phyloP scores from a whole-genome alignment of 2,329 filamentous ascomycete species.

The Lachnellula subtilissima region DNA sequence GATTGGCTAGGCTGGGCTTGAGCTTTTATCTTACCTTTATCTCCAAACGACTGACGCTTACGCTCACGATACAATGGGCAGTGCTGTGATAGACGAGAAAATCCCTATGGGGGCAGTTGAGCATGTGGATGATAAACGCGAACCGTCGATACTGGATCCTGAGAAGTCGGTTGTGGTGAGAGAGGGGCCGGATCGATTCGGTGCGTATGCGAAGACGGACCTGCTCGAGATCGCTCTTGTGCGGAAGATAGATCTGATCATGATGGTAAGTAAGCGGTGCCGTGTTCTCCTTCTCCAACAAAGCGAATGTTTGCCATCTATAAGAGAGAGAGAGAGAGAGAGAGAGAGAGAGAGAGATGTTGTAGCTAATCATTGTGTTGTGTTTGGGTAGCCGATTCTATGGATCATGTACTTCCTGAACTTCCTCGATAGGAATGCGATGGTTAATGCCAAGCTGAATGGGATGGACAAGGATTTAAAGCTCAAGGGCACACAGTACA shows the following conservation, averaged over 20 bases:
- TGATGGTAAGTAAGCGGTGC: background rate
- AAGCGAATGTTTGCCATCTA: background rate
- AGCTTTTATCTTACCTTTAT: no score
- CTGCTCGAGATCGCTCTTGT: constrained; percentile 4
- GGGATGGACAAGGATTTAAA: constrained; percentile 21
- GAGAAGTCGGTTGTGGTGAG: background rate
- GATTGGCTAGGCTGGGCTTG: no score
- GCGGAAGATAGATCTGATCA: constrained; percentile 1
- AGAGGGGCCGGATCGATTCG: background rate
- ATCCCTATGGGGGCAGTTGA: background rate
- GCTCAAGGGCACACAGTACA: constrained; percentile 32
- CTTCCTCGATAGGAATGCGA: constrained; percentile 31
- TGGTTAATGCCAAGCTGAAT: constrained; percentile 13
- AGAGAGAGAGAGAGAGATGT: no score
- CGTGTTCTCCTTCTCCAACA: background rate
- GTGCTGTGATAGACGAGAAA: background rate
- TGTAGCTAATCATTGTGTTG: no score
- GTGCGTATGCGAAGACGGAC: constrained; percentile 1
- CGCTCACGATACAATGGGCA: background rate
- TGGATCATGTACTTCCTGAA: constrained; percentile 30
- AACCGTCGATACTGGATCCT: background rate
- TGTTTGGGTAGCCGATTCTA: constrained; percentile 19
- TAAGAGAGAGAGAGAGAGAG: no score
- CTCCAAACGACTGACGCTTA: no score
- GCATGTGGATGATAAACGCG: constrained; percentile 1